phyloP scores from a whole-genome alignment of 257 asterid species.

The Jaltomata sinuosa region DNA sequence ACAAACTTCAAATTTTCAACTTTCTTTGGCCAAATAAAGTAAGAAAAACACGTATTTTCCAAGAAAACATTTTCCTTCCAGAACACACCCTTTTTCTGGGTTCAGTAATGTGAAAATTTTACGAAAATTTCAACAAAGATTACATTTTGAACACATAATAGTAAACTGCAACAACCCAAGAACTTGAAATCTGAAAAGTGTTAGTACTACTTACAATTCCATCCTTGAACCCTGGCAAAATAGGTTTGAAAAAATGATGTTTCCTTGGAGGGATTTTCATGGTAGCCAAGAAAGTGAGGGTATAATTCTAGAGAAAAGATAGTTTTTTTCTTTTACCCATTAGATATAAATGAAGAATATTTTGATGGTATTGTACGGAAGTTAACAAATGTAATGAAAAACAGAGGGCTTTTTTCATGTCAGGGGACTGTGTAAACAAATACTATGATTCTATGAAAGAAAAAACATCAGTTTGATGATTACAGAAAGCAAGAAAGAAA shows the following conservation, averaged over 20 bases:
- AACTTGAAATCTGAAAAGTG: no score
- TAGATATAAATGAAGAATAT: background rate
- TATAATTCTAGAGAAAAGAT: background rate
- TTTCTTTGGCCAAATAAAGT: no score
- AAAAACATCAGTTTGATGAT: background rate
- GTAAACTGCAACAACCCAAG: background rate
- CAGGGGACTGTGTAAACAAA: background rate
- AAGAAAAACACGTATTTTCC: no score
- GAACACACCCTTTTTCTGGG: no score
- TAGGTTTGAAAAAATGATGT: slow-evolving; percentile 12
- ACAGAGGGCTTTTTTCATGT: background rate
- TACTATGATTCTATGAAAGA: background rate
- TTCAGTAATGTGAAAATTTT: no score
- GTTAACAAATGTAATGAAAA: background rate
- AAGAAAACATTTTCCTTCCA: no score
- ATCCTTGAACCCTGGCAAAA: slow-evolving; percentile 4
- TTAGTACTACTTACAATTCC: slow-evolving; percentile 2
- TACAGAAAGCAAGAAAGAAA: background rate
- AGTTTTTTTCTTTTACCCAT: background rate
- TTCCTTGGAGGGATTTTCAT: background rate
- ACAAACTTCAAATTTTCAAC: no score
- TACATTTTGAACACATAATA: background rate
- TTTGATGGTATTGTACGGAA: background rate
- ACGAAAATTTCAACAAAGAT: background rate
- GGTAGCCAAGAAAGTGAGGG: no score